Evolutionary conservation across 2,329 filamentous ascomycete species (phyloP), one percentile per base, ranked within the genome.

Genomic region (Sordariomycetes sp.): DNA sequence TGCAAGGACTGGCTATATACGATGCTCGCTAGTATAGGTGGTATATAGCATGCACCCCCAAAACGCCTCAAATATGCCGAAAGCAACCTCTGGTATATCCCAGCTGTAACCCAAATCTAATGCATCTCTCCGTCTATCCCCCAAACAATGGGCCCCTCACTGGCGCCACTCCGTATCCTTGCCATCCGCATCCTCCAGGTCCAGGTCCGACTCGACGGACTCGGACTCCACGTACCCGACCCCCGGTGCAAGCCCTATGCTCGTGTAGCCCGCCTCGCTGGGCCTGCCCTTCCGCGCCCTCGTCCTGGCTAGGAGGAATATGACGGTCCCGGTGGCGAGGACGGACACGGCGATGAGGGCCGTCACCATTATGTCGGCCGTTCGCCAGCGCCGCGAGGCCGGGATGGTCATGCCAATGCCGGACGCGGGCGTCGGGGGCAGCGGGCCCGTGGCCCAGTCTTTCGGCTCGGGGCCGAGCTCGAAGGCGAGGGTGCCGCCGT

Each of bases 401-500:
- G 55, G 55, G 7, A 53, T 16, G 1, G 3, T 40, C 11, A 22
- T n/a, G 28, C 28, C 32, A 5, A n/a, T 37, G 14, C 48, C 57
- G 24, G 25, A 40, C 3, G 58, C 60, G 20, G 82, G 82, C 64
- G 81, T 87, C 2, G 85, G 85, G 14, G 84, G 85, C 57, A 76
- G 62, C n/a, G 74, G 72, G 0, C 82, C 84, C 1, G 77, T 82
- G 4, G 78, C 77, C 85, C 85, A 88, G 59, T 76, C 68, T 18
- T 65, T 71, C 6, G 79, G 74, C 40, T 75, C 68, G 1, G 66
- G 54, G 0, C 85, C 86, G n/a, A 89, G 71, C 20, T 81, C 77
- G 65, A 87, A 87, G 48, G 88, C 81, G 62, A 89, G 67, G 1
- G 72, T 82, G 0, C 84, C 86, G 10, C 84, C 85, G 3, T 79